Evolutionary conservation across 2,329 filamentous ascomycete species (phyloP).

Genomic region (Fusarium sp.): DNA sequence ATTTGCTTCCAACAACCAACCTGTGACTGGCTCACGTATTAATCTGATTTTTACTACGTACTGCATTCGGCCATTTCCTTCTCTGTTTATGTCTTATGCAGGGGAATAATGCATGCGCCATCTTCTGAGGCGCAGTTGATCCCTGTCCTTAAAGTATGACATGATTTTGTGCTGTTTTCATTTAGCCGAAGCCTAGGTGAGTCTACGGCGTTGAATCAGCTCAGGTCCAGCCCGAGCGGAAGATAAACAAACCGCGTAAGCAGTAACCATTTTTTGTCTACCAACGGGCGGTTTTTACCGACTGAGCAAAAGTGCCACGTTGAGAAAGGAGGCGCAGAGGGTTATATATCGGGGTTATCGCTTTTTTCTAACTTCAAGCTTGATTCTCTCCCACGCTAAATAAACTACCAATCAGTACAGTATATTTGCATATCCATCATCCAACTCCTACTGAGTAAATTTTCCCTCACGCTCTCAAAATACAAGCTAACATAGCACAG

Average conservation of each 20-base stretch:
- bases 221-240: neutral
- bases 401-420: neutral
- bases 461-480: fast-evolving
- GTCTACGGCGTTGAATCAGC: neutral
- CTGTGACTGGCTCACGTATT: too few species aligned
- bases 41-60: neutral
- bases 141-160: neutral
- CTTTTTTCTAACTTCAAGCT: neutral
- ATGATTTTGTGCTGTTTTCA: neutral
- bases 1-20: neutral
- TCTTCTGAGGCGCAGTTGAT: neutral
- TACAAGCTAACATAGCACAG: neutral
- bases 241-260: conserved; percentile 10
- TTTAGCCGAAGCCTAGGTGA: neutral
- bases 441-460: neutral
- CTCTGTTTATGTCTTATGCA: neutral
- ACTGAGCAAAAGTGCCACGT: neutral
- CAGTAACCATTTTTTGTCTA: neutral
- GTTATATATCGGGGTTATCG: neutral
- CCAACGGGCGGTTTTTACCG: neutral
- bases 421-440: neutral
- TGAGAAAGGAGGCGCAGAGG: neutral
- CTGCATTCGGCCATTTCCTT: neutral
- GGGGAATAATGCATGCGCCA: neutral
- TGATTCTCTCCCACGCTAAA: neutral